Evolutionary conservation across 768 basidiomycete genomes (phyloP).

Genomic region (Phylloporus sp.): DNA sequence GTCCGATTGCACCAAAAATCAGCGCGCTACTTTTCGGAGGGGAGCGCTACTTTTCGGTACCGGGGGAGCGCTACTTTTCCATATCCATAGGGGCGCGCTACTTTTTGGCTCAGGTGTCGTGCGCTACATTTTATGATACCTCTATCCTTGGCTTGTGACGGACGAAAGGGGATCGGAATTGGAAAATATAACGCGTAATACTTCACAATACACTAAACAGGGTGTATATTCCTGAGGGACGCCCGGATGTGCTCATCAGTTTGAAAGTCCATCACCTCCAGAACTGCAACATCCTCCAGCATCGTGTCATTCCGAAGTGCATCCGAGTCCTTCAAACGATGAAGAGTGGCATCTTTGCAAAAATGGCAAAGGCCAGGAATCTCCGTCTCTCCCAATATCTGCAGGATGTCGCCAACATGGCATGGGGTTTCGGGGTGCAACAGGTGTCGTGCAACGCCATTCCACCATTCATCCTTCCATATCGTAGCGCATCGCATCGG

Average conservation of each 20-base stretch:
- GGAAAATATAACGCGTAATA: no score
- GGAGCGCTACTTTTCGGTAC: no score
- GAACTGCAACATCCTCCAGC: background rate
- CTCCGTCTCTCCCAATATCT: background rate
- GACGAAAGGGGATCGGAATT: no score
- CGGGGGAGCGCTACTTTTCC: no score
- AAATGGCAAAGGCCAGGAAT: background rate
- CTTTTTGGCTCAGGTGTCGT: no score
- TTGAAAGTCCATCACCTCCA: background rate
- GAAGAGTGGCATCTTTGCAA: background rate
- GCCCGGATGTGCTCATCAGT: background rate
- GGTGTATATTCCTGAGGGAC: background rate
- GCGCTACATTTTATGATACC: no score
- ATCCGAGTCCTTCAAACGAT: background rate
- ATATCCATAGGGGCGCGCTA: no score
- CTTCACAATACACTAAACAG: no score
- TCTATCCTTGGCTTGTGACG: no score
- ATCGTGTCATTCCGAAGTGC: background rate
- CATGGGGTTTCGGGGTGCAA: conserved; percentile 3
- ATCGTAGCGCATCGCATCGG: background rate
- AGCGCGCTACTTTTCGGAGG: no score
- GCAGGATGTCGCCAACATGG: background rate
- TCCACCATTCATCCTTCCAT: conserved; percentile 13
- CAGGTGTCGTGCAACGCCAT: background rate
- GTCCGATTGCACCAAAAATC: no score